phyloP scores from a whole-genome alignment of 306 rosid genomes.

The Alnus glutinosa region DNA sequence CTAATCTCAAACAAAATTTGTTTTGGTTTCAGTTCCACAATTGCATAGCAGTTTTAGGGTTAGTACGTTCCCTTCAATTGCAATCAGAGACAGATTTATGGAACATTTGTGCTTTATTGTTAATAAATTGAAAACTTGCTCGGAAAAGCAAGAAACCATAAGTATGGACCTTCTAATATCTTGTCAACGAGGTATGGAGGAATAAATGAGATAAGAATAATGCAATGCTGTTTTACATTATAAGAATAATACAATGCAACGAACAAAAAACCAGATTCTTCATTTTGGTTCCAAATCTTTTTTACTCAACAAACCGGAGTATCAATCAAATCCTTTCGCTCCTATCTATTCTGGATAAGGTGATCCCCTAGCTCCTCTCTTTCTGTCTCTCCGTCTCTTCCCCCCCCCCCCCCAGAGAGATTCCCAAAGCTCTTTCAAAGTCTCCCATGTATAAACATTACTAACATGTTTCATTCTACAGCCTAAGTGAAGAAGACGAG shows the following conservation, averaged over 20 bases:
- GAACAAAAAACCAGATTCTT: background rate
- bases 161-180: background rate
- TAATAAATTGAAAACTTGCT: background rate
- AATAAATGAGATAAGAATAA: background rate
- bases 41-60: background rate
- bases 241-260: background rate
- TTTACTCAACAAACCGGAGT: conserved; percentile 13
- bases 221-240: conserved; percentile 10
- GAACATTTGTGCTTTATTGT: background rate
- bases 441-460: conserved; percentile 33
- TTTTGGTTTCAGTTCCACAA: background rate
- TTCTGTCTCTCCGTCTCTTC: background rate
- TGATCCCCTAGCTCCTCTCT: background rate
- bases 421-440: background rate
- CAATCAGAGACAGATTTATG: background rate
- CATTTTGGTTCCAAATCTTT: conserved; percentile 19
- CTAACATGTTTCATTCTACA: conserved; percentile 17
- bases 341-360: background rate
- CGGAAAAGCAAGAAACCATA: background rate
- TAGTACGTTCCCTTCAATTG: background rate
- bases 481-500: conserved; percentile 85
- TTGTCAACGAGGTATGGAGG: background rate
- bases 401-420: background rate
- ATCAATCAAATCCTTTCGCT: conserved; percentile 2
- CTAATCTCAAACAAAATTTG: no score